phyloP scores from a whole-genome alignment of 2,329 filamentous ascomycete genomes.

The Exophiala sp. region DNA sequence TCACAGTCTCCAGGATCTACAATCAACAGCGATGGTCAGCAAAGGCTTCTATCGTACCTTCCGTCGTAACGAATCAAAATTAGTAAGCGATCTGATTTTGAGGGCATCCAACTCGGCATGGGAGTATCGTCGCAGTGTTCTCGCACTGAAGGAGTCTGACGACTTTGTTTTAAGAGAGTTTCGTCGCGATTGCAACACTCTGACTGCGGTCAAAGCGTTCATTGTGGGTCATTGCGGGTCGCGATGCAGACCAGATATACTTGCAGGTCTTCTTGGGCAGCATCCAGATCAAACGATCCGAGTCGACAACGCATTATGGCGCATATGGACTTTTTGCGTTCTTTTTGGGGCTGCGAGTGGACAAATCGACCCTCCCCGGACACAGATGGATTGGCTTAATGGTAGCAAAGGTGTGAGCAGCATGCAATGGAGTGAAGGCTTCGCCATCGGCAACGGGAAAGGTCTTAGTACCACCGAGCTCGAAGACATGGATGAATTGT shows the following conservation, averaged over 20 bases:
- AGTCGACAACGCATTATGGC: constrained; percentile 61
- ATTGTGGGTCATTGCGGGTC: constrained; percentile 55
- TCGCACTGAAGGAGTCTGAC: constrained; percentile 16
- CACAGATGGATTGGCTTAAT: constrained; percentile 61
- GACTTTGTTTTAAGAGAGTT: constrained; percentile 24
- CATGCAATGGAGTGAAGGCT: constrained; percentile 53
- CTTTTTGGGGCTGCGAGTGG: constrained; percentile 56
- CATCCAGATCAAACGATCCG: constrained; percentile 47
- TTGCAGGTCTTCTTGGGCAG: constrained; percentile 50
- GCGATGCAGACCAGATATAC: constrained; percentile 56
- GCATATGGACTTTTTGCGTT: constrained; percentile 64
- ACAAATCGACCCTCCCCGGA: constrained; percentile 57
- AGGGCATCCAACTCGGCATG: constrained; percentile 25
- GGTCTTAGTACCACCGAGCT: constrained; percentile 56
- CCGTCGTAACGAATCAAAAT: constrained; percentile 23
- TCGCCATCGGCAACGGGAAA: constrained; percentile 54
- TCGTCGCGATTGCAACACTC: constrained; percentile 47
- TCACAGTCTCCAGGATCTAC: constrained; percentile 19
- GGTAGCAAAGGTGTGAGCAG: constrained; percentile 51
- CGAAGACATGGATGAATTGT: constrained; percentile 63
- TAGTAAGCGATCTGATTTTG: constrained; percentile 25
- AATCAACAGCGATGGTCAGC: constrained; percentile 25
- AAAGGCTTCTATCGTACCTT: constrained; percentile 27
- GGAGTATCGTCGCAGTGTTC: constrained; percentile 24
- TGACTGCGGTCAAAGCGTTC: constrained; percentile 54